Evolutionary conservation across 2,329 filamentous ascomycete species (phyloP), one percentile per base, ranked within the genome.

Genomic region (Penicillium hesseltinei): DNA sequence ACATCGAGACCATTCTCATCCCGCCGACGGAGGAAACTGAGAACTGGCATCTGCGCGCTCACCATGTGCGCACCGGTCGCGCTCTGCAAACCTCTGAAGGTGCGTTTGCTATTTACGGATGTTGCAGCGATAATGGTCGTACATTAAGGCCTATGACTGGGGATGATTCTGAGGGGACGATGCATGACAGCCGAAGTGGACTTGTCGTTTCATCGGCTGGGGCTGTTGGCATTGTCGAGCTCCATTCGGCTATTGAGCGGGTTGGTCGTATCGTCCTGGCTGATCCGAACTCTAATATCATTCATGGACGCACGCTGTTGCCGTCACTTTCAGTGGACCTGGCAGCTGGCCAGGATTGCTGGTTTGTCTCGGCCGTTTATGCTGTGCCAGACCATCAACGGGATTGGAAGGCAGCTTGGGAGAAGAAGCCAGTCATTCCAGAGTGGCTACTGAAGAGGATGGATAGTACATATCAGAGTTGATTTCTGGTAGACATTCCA

Each of bases 231-330:
- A 80, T 83, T 13, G 71, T 73, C 4, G 81, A 83, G 54, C 58
- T 82, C 39, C 66, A 67, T 17, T 64, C 72, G 6, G 42, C 54
- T n/a, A 66, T 59, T 21, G 59, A 67, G 13, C 79, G 88, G 21
- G 75, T 73, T 53, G 89, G 88, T 3, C 86, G 82, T 69, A 78
- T 91, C 27, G 84, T 92, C 47, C 86, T 91, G 56, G 88, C 88
- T 11, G 90, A 92, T 70, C 88, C 89, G 7, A 92, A 92, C 75
- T 89, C 87, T 47, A 92, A 92, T 73, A 75, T 92, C 35, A 80
- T 91, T 2, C 86, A 91, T 75, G 85, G 86, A 57, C 78, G 89
- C 57, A 91, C 88, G 4, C 81, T 88, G 42, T 83, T 92, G 64
- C 90, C 90, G 25, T 87, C 87, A 31, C 73, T 92, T 66, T 83